Percentiles rank a stretch among this genome's conserved stretches.
Evolutionary conservation across 176 grass and related monocot genomes (phyloP).

Genomic region (Secale cereale): DNA sequence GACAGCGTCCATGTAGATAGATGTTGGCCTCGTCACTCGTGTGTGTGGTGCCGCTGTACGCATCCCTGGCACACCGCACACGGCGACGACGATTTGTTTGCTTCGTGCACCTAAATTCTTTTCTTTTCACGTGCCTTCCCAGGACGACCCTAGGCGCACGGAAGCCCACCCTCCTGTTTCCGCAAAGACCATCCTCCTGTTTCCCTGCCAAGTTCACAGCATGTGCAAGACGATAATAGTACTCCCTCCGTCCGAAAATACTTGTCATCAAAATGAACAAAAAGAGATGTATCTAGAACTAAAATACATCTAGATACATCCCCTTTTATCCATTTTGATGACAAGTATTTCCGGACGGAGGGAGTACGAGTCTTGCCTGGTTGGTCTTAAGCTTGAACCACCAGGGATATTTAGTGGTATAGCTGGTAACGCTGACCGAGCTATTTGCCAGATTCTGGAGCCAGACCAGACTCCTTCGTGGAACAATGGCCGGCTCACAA

Average conservation of each 20-base stretch:
- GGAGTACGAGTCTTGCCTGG: neutral
- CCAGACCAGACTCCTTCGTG: neutral
- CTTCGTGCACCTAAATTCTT: neutral
- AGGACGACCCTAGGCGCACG: neutral
- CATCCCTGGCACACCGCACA: neutral
- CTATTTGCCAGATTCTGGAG: neutral
- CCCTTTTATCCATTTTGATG: too few species aligned
- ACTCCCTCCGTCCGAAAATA: too few species aligned
- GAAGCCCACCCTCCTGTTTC: neutral
- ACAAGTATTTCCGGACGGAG: too few species aligned
- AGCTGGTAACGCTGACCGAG: neutral
- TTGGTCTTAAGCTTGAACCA: neutral
- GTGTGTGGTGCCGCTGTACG: too few species aligned
- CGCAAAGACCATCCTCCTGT: neutral
- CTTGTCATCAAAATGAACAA: too few species aligned
- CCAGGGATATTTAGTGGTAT: too few species aligned
- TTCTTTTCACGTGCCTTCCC: neutral
- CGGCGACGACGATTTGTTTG: neutral
- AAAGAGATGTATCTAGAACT: too few species aligned
- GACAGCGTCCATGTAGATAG: neutral
- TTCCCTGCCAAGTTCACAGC: neutral
- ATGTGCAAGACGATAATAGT: neutral
- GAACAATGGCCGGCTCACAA: neutral
- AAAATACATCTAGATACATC: too few species aligned
- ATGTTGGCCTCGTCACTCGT: neutral